These are phyloP conservation scores for Saccharomyces hybrid DNA, from an alignment of 1,139 yeast species.

Conservation along the genomic window DNA sequence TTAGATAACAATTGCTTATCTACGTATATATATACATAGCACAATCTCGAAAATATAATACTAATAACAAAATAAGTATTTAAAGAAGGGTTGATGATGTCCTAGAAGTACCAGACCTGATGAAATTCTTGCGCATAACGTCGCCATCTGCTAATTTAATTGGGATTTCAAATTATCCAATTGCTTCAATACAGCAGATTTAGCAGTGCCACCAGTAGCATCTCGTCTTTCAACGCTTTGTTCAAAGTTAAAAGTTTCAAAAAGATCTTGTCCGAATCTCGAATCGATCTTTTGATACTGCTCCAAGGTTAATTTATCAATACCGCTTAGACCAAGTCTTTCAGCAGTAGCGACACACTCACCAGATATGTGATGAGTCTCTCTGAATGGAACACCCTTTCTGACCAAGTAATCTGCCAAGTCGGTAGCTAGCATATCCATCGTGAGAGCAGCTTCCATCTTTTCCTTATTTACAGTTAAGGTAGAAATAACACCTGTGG, in stretches of 20 bases:
- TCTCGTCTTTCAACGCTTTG: conserved; percentile 92
- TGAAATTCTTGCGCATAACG: neutral
- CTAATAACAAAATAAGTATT: too few relatives aligned
- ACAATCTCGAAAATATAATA: neutral
- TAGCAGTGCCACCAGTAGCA: conserved; percentile 96
- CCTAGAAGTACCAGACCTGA: neutral
- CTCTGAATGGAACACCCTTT: conserved; percentile 98
- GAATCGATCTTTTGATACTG: conserved; percentile 74
- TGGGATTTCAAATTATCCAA: conserved; percentile 40
- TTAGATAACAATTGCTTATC: neutral
- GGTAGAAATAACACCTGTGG: conserved; percentile 93
- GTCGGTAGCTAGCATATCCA: conserved; percentile 99
- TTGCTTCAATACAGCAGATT: conserved; percentile 76
- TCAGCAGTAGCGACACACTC: conserved; percentile 93
- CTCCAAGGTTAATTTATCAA: conserved; percentile 66
- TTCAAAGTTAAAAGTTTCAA: conserved; percentile 80
- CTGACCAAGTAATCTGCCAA: conserved; percentile 95
- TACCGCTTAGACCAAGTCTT: conserved; percentile 62
- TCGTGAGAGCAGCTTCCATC: conserved; percentile 84
- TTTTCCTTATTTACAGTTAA: conserved; percentile 58
- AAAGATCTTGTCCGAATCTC: conserved; percentile 76
- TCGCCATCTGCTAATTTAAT: conserved; percentile 11
- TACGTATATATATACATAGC: neutral
- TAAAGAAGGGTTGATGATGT: neutral
- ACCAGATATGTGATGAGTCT: conserved; percentile 96